phyloP scores from a whole-genome alignment of 495 filamentous ascomycete species.

The Thermochaetoides thermophila region DNA sequence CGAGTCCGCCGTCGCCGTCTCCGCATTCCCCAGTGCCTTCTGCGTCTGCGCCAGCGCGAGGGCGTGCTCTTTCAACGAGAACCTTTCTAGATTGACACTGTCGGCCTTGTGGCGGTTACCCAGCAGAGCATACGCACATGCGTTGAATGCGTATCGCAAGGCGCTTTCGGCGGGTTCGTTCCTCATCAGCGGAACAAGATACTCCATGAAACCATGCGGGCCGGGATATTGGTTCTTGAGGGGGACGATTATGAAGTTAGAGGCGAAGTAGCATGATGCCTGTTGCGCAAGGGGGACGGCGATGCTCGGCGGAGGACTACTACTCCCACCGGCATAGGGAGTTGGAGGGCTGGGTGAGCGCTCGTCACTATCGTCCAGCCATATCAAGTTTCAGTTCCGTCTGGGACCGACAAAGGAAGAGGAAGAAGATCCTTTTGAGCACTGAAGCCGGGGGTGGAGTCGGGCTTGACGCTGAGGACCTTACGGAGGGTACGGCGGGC shows the following conservation, averaged over 20 bases:
- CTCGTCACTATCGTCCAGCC: no score
- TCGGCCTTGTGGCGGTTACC: slow-evolving; percentile 25
- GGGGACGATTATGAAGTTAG: slow-evolving; percentile 41
- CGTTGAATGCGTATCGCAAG: slow-evolving; percentile 40
- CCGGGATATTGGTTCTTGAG: slow-evolving; percentile 16
- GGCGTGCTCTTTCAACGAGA: slow-evolving; percentile 28
- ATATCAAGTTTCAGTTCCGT: no score
- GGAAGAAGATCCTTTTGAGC: background rate
- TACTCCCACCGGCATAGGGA: no score
- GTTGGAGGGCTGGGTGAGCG: no score
- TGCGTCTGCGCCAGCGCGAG: slow-evolving; percentile 40
- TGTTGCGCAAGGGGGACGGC: slow-evolving; percentile 29
- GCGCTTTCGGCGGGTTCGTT: slow-evolving; percentile 30
- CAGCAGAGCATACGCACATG: slow-evolving; percentile 42
- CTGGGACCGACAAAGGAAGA: slow-evolving; percentile 5
- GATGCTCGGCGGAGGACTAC: slow-evolving; percentile 5
- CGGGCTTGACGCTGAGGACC: slow-evolving; percentile 6
- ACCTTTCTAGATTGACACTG: slow-evolving; percentile 19
- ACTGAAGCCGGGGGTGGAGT: background rate
- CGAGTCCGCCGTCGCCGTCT: slow-evolving; percentile 14
- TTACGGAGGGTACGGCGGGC: slow-evolving; percentile 29
- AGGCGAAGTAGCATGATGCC: slow-evolving; percentile 37
- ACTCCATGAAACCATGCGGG: slow-evolving; percentile 40
- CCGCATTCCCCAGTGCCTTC: slow-evolving; percentile 35
- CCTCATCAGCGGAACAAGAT: slow-evolving; percentile 39